Evolutionary conservation across 148 eudicot species (phyloP).

Genomic region (Rhododendron vialii): DNA sequence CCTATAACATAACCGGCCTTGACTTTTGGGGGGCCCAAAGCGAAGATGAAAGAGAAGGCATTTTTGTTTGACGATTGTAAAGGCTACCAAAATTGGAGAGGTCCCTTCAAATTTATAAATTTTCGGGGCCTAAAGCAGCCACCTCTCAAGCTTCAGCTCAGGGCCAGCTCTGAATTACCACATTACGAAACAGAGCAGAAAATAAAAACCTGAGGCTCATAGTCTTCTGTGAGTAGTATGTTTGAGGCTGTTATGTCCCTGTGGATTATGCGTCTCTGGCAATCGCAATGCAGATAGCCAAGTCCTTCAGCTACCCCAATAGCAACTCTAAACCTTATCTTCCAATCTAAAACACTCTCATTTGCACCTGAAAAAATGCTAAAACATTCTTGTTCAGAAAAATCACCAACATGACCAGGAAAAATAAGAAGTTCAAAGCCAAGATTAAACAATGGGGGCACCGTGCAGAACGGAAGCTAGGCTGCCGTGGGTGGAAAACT

Average conservation of each 20-base stretch:
- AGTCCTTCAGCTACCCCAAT: slow-evolving; percentile 83
- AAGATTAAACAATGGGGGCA: slow-evolving; percentile 11
- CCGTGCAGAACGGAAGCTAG: slow-evolving; percentile 74
- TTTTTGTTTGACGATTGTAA: too few species aligned
- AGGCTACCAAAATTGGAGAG: too few species aligned
- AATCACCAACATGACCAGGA: not conserved
- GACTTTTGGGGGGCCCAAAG: too few species aligned
- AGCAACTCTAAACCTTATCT: slow-evolving; percentile 60
- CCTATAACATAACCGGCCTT: not conserved
- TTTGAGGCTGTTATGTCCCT: slow-evolving; percentile 93
- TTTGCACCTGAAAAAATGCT: slow-evolving; percentile 44
- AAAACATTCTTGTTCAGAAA: not conserved
- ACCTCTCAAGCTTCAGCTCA: too few species aligned
- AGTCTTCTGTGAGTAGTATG: slow-evolving; percentile 67
- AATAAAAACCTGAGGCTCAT: slow-evolving; percentile 61
- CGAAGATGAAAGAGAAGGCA: too few species aligned
- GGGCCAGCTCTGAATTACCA: not conserved
- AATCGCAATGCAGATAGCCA: slow-evolving; percentile 69
- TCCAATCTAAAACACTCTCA: slow-evolving; percentile 49
- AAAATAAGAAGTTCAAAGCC: not conserved
- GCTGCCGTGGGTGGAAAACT: slow-evolving; percentile 68
- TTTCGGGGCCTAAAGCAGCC: too few species aligned
- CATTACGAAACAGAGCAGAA: not conserved
- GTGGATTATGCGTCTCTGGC: slow-evolving; percentile 88
- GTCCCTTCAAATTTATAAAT: too few species aligned